Percentiles rank a stretch among this genome's conserved stretches.
Evolutionary conservation across 2,329 filamentous ascomycete genomes (phyloP).

Genomic region (Fusarium anthophilum): DNA sequence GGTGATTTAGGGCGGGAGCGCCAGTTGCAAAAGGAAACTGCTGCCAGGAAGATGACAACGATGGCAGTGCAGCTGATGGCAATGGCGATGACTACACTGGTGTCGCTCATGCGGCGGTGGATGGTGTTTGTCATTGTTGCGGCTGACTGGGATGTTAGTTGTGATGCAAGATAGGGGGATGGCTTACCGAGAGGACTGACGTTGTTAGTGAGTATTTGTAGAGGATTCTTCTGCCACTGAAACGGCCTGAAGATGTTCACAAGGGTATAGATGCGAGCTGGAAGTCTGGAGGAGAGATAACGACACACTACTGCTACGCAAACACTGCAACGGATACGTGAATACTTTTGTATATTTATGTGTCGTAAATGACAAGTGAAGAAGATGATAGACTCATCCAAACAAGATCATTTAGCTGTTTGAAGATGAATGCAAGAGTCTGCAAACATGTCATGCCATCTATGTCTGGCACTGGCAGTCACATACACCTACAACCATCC

Average conservation of each 20-base stretch:
- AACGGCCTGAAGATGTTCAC: background rate
- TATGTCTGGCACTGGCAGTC: background rate
- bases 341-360: background rate
- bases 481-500: background rate
- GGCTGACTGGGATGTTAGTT: constrained; percentile 3
- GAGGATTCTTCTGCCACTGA: background rate
- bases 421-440: background rate
- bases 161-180: background rate
- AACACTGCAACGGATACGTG: background rate
- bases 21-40: background rate
- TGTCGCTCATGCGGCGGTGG: background rate
- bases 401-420: background rate
- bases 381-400: rapidly evolving
- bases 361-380: background rate
- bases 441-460: background rate
- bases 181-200: background rate
- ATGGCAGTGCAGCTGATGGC: background rate
- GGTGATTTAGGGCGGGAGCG: background rate
- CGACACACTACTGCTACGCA: background rate
- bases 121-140: background rate
- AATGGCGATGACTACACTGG: background rate
- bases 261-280: background rate
- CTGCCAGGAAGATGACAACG: background rate
- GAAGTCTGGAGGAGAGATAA: background rate
- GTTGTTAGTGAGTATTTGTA: no score